Evolutionary conservation across 164 flowering plant genomes (phyloP), one percentile per base, ranked within the genome.

Genomic region (Dillenia turbinata): DNA sequence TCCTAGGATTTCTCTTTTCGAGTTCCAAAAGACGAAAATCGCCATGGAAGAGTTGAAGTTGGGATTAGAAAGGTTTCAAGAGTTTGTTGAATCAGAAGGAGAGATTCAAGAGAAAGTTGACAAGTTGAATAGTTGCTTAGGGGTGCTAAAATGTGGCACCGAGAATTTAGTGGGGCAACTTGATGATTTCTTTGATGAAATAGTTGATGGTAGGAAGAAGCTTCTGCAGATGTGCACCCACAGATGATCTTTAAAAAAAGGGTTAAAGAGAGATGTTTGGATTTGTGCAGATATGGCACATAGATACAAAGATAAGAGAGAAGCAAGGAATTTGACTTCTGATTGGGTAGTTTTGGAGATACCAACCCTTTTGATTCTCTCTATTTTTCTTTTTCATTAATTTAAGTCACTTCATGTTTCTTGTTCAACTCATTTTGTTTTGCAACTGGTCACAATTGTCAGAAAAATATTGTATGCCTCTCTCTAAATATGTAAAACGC

Each of bases 161-260:
- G 98, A 92, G 59, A 82, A 75, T 50, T 80, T 92, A 9, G 66
- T 80, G 50, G 85, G 78, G 7, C 95, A 92, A 63, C 83, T 89
- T 76, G 98, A 92, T 79, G 98, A 92, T 75, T 87, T 92, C 77
- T 83, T 92, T 69, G 98, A 92, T 82, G 98, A 92, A 69, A 92
- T 92, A 77, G 98, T 92, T 71, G 98, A 87, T 68, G 89, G 96
- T 5, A 92, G 98, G 76, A 87, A 87, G 84, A 89, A 77, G 78
- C 88, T 92, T 63, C 75, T 81, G 71, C 95, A 89, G 63, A 84
- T 92, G 24, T 89, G 98, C 80, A 92, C 89, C 65, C 90, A 88
- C 64, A 82, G 90, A 74, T 88, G 78, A 33, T 33, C 40, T 33
- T 33, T 78, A 57, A 17, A 66, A 15, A 33, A 44, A 45, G 14